Base-by-base conservation (phyloP, 1,139 yeast genomes). In the Kodamaea ohmeri region DNA sequence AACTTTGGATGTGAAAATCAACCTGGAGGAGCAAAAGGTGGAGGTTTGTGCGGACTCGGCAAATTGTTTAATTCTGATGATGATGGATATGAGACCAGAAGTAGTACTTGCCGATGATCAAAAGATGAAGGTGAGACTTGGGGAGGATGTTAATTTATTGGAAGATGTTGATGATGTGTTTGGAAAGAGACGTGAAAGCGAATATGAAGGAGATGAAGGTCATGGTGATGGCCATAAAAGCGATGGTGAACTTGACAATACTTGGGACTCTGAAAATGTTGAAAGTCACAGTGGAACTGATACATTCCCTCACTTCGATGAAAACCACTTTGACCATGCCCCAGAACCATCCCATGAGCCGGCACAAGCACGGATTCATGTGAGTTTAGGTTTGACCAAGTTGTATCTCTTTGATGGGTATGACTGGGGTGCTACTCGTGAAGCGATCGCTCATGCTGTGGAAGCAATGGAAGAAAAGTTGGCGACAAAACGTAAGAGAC, bases 21-120 rank as follows among this genome's bases (percentile, higher is more conserved):
- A 70, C 34, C 53, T 77, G 11, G 85, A 79, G 39, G 65, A 68
- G 11, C 53, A 76, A 15, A 70, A 66, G 18, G 37, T 83, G 1
- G 81, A 82, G 27, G 51, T 88, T 2, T 89, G 96, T 62, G 92
- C 96, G 0, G 97, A 90, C 57, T 87, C 96, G 0, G 72, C 81
- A 0, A 83, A 86, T 51, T 78, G 90, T 5, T 60, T 89, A 30
- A 48, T 78, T 2, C 95, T 84, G 47, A 53, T 86, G 15, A 45
- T 83, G 11, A 81, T 77, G 46, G 96, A 88, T 50, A 64, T 89
- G 52, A 86, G 83, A 49, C 76, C 78, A 9, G 90, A 90, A 0
- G 61, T 85, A 3, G 65, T 69, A 11, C 76, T 80, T 46, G 67
- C 68, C 1, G 80, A 78, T 44, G 75, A 75, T 6, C 78, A 78